Percentiles rank a stretch among this genome's conserved stretches.
These are phyloP conservation scores for Gremmenia infestans DNA, from an alignment of 2,329 filamentous ascomycete species.

Conservation along the genomic window DNA sequence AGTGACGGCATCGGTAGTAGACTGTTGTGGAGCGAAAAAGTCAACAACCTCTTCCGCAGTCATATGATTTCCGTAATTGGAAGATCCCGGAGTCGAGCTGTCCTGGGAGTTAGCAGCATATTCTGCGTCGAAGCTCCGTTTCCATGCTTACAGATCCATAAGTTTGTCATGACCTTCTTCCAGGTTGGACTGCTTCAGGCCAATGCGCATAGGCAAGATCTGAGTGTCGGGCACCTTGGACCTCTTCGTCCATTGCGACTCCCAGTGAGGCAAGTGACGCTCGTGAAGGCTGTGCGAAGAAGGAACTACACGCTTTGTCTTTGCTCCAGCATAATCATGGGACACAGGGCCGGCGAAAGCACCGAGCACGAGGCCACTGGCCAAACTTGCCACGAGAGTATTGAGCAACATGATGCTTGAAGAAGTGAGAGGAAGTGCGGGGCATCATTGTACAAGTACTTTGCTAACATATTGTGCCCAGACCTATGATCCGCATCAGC, in stretches of 20 bases:
- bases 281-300: constrained; percentile 20
- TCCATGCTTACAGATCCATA: constrained; percentile 34
- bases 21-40: constrained; percentile 32
- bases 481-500: neutral
- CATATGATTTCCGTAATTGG: constrained; percentile 33
- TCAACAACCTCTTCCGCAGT: constrained; percentile 31
- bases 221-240: constrained; percentile 16
- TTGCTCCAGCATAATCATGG: constrained; percentile 1
- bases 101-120: constrained; percentile 4
- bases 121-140: neutral
- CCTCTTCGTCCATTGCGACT: constrained; percentile 16
- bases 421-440: neutral
- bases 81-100: constrained; percentile 34
- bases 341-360: constrained; percentile 12
- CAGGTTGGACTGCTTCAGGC: constrained; percentile 40
- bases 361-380: constrained; percentile 16
- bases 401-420: constrained; percentile 15
- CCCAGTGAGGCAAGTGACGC: constrained; percentile 20
- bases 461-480: neutral
- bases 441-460: neutral
- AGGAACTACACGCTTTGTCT: constrained; percentile 17
- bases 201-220: constrained; percentile 41
- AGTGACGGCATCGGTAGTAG: constrained; percentile 27
- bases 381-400: constrained; percentile 14
- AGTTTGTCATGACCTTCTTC: constrained; percentile 39